A percentile compares a stretch with the other conserved stretches of the same genome.
These are phyloP conservation scores for Gracilaria domingensis DNA, from an alignment of 23 red algal genomes.

Conservation along the genomic window DNA sequence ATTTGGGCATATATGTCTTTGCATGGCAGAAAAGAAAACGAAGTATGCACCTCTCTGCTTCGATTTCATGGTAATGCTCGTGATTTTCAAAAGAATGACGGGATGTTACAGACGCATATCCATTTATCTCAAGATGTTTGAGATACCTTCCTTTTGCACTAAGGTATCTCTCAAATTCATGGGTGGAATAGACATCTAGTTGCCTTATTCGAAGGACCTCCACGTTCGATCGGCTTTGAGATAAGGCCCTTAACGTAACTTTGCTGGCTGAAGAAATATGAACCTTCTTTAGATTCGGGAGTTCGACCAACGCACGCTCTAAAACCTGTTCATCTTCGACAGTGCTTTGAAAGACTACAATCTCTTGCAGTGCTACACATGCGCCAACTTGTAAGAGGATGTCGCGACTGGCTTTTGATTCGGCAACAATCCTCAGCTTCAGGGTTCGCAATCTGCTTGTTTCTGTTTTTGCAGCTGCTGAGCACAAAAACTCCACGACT, in stretches of 20 bases:
- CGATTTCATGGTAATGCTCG: not conserved
- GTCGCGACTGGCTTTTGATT: not conserved
- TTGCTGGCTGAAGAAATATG: not conserved
- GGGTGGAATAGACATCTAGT: not conserved
- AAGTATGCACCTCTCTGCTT: not conserved
- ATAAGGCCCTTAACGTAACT: not conserved
- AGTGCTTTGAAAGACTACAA: not conserved
- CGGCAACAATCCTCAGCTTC: not conserved
- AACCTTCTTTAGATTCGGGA: not conserved
- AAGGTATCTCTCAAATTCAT: not conserved
- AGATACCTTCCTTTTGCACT: not conserved
- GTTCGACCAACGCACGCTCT: not conserved
- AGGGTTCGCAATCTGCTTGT: not conserved
- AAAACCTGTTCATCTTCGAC: not conserved
- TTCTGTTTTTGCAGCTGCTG: not conserved
- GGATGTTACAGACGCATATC: not conserved
- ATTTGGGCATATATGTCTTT: not conserved
- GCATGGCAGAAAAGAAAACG: not conserved
- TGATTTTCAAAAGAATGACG: not conserved
- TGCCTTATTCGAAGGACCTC: not conserved
- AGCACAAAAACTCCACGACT: not conserved
- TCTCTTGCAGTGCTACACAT: not conserved
- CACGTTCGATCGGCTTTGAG: not conserved
- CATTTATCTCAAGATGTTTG: not conserved
- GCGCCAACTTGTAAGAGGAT: not conserved